Base-by-base conservation (phyloP, 1,284 basidiomycete species). In the Sanghuangporus weigelae region DNA sequence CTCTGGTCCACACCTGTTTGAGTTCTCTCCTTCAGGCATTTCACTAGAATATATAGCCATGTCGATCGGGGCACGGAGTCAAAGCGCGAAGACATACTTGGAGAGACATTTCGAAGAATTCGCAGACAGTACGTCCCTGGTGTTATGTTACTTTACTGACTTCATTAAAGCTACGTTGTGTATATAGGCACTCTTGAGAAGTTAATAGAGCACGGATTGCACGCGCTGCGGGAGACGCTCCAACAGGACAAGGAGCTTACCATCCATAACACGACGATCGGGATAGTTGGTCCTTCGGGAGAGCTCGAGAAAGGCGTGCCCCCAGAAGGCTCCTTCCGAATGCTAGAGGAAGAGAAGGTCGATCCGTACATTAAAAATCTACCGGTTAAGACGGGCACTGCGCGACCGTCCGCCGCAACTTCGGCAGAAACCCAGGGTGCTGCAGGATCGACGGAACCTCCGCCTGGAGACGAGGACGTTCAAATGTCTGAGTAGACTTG, bases 21-120 rank as follows among this genome's bases (percentile, higher is more conserved):
- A 99, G 76, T 99, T 99, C 79, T 95, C 93, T 1, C 97, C 97
- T 0, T 93, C 96, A 0, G 97, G 97, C 35, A 97, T 95, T 73
- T 95, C 95, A 57, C 98, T 96, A 74, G 97, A 99, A 76, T 99
- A 98, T 79, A 95, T 90, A 73, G 97, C 97, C 51, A 97, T 98
- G 87, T 96, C 94, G 36, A 98, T 99, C 75, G 97, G 97, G 59
- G 97, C 97, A 16, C 86, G 97, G 57, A 94, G 90, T 75, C 97
- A 99, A 78, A 96, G 93, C 70, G 96, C 97, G 61, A 99, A 98
- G 80, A 99, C 97, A 7, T 99, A 99, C 75, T 82, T 99, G 36
- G 97, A 99, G 81, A 91, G 92, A 74, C 89, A 98, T 74, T 96
- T 88, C 71, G 91, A 95, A 73, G 85, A 83, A 69, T 98, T 99